Percentiles rank a stretch among this genome's conserved stretches.
Evolutionary conservation across 495 filamentous ascomycete genomes (phyloP).

Genomic region (Aspergillus cristatus): DNA sequence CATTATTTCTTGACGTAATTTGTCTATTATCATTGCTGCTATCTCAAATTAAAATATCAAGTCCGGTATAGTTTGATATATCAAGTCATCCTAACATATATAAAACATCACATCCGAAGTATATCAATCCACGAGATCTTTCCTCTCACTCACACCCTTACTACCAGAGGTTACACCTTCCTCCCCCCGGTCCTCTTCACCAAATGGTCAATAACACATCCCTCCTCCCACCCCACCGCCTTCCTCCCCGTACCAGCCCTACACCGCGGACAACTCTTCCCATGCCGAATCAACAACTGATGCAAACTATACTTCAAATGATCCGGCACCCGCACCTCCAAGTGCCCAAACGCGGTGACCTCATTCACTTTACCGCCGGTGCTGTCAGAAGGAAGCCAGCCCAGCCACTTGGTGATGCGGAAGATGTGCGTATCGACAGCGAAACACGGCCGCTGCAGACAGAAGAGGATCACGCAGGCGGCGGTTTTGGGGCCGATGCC

Average conservation of each 20-base stretch:
- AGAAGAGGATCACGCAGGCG: conserved; percentile 76
- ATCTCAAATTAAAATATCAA: no score
- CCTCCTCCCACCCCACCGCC: conserved; percentile 36
- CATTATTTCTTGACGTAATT: no score
- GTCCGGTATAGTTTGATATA: no score
- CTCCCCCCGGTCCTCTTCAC: conserved; percentile 35
- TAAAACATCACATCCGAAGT: no score
- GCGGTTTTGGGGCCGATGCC: conserved; percentile 91
- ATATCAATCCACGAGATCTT: no score
- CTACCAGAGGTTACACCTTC: conserved; percentile 12
- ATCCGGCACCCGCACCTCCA: conserved; percentile 73
- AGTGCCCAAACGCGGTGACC: conserved; percentile 68
- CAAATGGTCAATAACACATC: conserved; percentile 44
- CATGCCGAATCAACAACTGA: conserved; percentile 79
- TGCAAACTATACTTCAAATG: conserved; percentile 85
- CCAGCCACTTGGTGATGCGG: conserved; percentile 73
- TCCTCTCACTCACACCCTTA: no score
- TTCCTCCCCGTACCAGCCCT: conserved; percentile 44
- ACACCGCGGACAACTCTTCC: conserved; percentile 71
- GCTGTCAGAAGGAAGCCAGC: conserved; percentile 61
- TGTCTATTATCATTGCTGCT: no score
- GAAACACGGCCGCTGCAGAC: conserved; percentile 66
- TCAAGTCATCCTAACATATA: no score
- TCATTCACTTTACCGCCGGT: conserved; percentile 43
- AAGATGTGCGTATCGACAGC: conserved; percentile 83